Base-by-base conservation (phyloP, 352 stramenopile species). In the Phytopythium cucurbitacearum region DNA sequence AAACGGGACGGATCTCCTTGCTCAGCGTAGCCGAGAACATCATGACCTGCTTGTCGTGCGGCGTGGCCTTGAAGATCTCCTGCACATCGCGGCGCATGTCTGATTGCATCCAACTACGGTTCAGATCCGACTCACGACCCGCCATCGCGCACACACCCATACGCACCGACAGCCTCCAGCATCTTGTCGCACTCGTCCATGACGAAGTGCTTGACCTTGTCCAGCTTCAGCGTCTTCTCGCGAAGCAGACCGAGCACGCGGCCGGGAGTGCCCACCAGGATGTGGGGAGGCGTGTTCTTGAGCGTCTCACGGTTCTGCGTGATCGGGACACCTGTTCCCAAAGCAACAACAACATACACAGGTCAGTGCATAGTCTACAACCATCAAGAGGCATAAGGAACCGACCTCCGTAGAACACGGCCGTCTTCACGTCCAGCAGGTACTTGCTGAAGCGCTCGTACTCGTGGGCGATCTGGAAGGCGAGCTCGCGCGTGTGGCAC, bases 121-220 rank as follows among this genome's bases (percentile, higher is more conserved):
- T 40, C 21, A 35, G 39, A 28, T 10, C 40, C 16, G 59, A 35
- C 38, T 43, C 21, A 59, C 21, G n/a, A 16, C 36, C 13, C 7
- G 35, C 28, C 36, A 11, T 48, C 28, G 11, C 5, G 5, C 13
- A 48, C 7, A 12, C 38, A 13, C 40, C n/a, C 46, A 11, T 32
- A 50, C 82, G 45, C 70, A 95, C 83, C 85, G 55, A 99, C 90
- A 28, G 93, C 95, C 59, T 99, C 97, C 47, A 99, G 87, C 60
- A 99, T 97, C 69, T 98, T 97, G 87, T 99, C 98, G 80, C 97
- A 99, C 77, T 99, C 98, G 71, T 99, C 98, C 73, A 99, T 94
- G 39, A 99, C 97, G 71, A 99, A 99, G 79, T 99, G 96, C 77
- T 99, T 99, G 59, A 99, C 88, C 69, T 98, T 97, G 83, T 98